A percentile compares a stretch with the other conserved stretches of the same genome.
phyloP scores from a whole-genome alignment of 139 green algal genomes.

The Chlorella sorokiniana region DNA sequence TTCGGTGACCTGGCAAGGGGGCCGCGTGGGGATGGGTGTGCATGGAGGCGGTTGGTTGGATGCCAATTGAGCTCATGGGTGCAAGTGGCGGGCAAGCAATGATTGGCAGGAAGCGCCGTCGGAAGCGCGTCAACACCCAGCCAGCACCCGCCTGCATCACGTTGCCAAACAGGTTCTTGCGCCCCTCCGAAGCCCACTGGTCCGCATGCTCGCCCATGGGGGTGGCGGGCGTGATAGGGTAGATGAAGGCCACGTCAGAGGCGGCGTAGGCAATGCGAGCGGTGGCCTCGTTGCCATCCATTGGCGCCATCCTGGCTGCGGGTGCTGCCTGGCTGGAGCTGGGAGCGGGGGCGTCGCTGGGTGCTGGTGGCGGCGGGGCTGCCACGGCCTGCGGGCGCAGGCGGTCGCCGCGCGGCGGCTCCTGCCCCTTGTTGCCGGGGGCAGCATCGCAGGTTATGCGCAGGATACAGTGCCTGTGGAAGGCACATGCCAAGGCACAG shows the following conservation, averaged over 20 bases:
- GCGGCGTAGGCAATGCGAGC: constrained; percentile 57
- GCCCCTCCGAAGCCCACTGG: constrained; percentile 48
- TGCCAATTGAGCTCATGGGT: background rate
- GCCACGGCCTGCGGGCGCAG: background rate
- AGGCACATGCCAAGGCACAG: too few species aligned
- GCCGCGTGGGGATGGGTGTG: background rate
- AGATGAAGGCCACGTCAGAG: constrained; percentile 65
- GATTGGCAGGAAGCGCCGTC: too few species aligned
- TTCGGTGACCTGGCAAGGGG: constrained; percentile 47
- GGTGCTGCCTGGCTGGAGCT: background rate
- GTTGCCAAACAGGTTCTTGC: constrained; percentile 55
- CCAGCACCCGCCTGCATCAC: constrained; percentile 43
- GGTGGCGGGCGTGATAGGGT: constrained; percentile 63
- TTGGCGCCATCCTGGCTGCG: constrained; percentile 17
- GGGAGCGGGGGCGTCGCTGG: background rate
- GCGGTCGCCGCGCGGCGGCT: background rate
- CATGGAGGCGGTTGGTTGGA: background rate
- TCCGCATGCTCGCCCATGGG: constrained; percentile 58
- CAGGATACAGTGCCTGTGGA: too few species aligned
- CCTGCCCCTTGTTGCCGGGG: background rate
- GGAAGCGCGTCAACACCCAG: background rate
- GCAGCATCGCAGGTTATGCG: background rate
- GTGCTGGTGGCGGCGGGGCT: background rate
- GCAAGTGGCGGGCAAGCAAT: too few species aligned
- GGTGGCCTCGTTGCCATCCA: constrained; percentile 63